Conservation (phyloP, 116 monocot genomes). For the Phalaenopsis hybrid region DNA sequence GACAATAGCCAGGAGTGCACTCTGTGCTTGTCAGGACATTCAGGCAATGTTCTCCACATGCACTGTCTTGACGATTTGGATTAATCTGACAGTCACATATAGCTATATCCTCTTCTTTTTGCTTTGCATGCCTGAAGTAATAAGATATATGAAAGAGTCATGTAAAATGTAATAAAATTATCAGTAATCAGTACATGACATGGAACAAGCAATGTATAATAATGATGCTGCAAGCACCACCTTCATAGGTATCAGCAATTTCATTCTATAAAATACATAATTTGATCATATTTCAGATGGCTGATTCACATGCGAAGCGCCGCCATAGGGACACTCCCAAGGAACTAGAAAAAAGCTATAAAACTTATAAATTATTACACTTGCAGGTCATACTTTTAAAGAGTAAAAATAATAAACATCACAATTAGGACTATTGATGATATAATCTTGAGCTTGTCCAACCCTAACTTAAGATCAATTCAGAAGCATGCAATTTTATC, state of each 20-base stretch:
- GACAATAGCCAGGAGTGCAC: conserved; percentile 84
- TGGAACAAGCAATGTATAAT: background rate
- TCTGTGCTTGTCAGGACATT: conserved; percentile 95
- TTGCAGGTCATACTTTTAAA: background rate
- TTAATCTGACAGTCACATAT: conserved; percentile 61
- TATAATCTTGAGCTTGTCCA: background rate
- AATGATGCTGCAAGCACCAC: background rate
- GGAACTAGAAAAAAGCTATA: background rate
- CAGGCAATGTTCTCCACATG: conserved; percentile 80
- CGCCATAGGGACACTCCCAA: background rate
- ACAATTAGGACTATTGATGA: background rate
- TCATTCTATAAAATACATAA: background rate
- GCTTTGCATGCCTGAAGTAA: conserved; percentile 67
- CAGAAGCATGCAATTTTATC: background rate
- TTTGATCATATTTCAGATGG: background rate
- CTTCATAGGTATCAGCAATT: no score
- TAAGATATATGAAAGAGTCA: background rate
- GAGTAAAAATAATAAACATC: background rate
- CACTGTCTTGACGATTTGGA: conserved; percentile 59
- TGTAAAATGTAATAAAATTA: background rate
- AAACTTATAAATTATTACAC: background rate
- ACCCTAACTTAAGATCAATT: background rate
- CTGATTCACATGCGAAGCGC: background rate
- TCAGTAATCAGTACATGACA: conserved; percentile 5
- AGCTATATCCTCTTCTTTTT: conserved; percentile 81